Base-by-base conservation (phyloP, 257 asterid genomes). In the Datura wrightii region DNA sequence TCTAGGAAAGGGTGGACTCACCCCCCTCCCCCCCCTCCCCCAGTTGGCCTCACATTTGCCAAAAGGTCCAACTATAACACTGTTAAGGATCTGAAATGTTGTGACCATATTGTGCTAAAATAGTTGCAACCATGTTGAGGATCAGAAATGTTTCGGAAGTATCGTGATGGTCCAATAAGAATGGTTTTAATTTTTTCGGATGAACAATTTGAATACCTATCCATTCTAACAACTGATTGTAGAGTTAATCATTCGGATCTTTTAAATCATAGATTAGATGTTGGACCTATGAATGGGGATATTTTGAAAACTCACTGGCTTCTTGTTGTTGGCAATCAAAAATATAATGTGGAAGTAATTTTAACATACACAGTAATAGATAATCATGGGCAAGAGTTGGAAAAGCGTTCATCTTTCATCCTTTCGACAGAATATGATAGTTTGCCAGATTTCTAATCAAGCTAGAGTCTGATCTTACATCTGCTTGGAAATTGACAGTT, bases 241-340 rank as follows among this genome's bases (percentile, higher is more conserved):
- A 63, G 10, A 34, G 71, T 63, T 34, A n/a, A 5, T 10, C 41
- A 24, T 62, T 24, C 15, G 11, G 41, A 62, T 15, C 41, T 62
- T 50, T 10, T 41, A 31, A 62, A 31, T 63, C 71, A 63, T 63
- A 63, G 71, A 63, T 63, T 10, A 54, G 59, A 31, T 31, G 8
- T 31, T 0, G 0, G 71, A 31, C 8, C 31, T 19, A 9, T 60
- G 67, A 60, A 34, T 31, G 42, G 9, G 42, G 42, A 65, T 34
- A 11, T 65, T 31, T 67, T 37, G 78, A 31, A 37, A 15, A 15
- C 70, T 24, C 16, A 60, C 7, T 3, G 56, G 31, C 39, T n/a
- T 44, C 18, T 71, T 71, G 5, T 71, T 18, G 54, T n/a, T 44
- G 80, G 58, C 36, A 4, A 71, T 71, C 56, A 71, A 72, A 72